Evolutionary conservation across 495 filamentous ascomycete species (phyloP).

Genomic region (Staphylotrichum longicolle): DNA sequence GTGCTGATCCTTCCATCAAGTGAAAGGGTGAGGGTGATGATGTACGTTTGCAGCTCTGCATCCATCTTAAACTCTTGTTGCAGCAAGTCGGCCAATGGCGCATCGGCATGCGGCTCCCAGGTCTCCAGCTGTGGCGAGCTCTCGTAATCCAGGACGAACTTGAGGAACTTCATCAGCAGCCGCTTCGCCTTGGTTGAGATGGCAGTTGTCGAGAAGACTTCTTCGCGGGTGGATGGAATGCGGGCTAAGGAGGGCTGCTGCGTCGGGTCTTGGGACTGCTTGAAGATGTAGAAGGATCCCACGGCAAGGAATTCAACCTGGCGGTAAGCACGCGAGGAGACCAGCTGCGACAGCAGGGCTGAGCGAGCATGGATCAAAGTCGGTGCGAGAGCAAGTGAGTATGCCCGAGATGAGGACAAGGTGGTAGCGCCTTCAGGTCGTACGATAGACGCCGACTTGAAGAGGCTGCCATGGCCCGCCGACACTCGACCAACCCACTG

Average conservation of each 20-base stretch:
- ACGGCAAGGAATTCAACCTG: slow-evolving; percentile 93
- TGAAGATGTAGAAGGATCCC: slow-evolving; percentile 87
- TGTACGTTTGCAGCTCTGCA: slow-evolving; percentile 60
- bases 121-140: slow-evolving; percentile 49
- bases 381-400: slow-evolving; percentile 80
- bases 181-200: slow-evolving; percentile 77
- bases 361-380: slow-evolving; percentile 85
- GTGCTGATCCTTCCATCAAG: slow-evolving; percentile 56
- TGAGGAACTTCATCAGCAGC: slow-evolving; percentile 82
- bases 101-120: slow-evolving; percentile 37
- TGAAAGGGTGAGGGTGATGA: slow-evolving; percentile 78
- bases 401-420: slow-evolving; percentile 67
- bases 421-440: slow-evolving; percentile 34
- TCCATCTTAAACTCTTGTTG: slow-evolving; percentile 71
- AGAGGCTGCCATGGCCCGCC: slow-evolving; percentile 16
- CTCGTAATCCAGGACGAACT: slow-evolving; percentile 66
- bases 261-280: slow-evolving; percentile 28
- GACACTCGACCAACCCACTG: slow-evolving; percentile 57
- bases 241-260: slow-evolving; percentile 48
- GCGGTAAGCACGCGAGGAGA: slow-evolving; percentile 81
- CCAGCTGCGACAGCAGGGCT: slow-evolving; percentile 67
- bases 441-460: slow-evolving; percentile 30
- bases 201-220: slow-evolving; percentile 71
- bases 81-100: slow-evolving; percentile 63
- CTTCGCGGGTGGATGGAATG: slow-evolving; percentile 82